Percentiles rank a stretch among this genome's conserved stretches.
Evolutionary conservation across 164 flowering plant genomes (phyloP).

Genomic region (Magnolia changhungtana): DNA sequence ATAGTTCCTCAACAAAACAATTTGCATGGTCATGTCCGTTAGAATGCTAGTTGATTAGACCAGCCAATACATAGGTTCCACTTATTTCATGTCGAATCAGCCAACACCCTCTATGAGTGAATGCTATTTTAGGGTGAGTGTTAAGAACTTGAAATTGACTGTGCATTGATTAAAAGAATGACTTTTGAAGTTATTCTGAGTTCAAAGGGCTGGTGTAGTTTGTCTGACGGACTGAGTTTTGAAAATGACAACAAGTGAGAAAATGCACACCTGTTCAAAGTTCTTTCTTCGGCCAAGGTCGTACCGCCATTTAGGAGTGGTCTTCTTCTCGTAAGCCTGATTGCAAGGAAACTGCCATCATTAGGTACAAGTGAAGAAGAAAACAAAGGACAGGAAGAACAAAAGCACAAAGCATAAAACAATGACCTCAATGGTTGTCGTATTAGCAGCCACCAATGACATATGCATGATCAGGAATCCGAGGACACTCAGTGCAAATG

Average conservation of each 20-base stretch:
- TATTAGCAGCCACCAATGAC: conserved; percentile 79
- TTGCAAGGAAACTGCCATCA: conserved; percentile 12
- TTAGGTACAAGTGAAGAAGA: background rate
- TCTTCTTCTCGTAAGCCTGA: conserved; percentile 95
- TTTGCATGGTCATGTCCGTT: too few relatives aligned
- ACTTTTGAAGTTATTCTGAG: background rate
- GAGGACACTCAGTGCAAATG: conserved; percentile 89
- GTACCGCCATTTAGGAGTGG: conserved; percentile 80
- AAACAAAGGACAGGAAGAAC: background rate
- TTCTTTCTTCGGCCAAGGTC: conserved; percentile 75
- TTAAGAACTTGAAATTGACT: too few relatives aligned
- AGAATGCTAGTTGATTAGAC: too few relatives aligned
- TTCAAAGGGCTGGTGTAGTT: background rate
- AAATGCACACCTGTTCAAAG: conserved; percentile 59
- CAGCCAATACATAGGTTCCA: too few relatives aligned
- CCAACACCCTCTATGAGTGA: too few relatives aligned
- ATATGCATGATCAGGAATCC: conserved; percentile 98
- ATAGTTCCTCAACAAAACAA: too few relatives aligned
- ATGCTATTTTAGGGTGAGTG: too few relatives aligned
- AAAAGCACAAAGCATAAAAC: background rate
- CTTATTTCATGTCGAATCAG: too few relatives aligned
- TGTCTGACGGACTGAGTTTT: background rate
- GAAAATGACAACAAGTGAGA: background rate
- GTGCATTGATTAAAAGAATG: background rate
- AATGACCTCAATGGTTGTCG: conserved; percentile 94